A percentile compares a stretch with the other conserved stretches of the same genome.
Conservation (phyloP, 129 eudicot genomes). For the Scalesia atractyloides region DNA sequence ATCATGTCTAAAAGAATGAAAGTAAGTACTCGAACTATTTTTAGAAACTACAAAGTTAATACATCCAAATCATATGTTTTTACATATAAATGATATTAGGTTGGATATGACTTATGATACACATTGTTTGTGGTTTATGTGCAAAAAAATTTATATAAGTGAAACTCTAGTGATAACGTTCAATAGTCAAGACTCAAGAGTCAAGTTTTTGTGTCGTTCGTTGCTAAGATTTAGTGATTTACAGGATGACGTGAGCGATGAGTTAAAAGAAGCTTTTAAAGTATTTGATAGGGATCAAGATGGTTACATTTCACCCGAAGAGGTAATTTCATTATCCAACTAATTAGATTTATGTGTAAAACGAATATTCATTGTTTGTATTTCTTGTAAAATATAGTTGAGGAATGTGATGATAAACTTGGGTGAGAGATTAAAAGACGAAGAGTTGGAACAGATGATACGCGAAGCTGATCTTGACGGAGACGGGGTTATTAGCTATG, state of each 20-base stretch:
- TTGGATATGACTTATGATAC: background rate
- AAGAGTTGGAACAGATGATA: slow-evolving; percentile 85
- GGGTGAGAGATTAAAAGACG: slow-evolving; percentile 78
- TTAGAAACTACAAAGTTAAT: background rate
- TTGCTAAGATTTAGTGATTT: background rate
- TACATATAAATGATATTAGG: background rate
- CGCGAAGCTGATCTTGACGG: slow-evolving; percentile 85
- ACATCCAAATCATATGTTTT: background rate
- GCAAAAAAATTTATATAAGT: background rate
- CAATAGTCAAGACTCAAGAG: background rate
- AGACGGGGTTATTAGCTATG: slow-evolving; percentile 78
- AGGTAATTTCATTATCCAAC: slow-evolving; percentile 36
- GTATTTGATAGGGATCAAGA: slow-evolving; percentile 87
- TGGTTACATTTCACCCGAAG: slow-evolving; percentile 76
- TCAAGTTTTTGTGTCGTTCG: background rate
- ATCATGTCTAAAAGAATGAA: slow-evolving; percentile 59
- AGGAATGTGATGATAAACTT: slow-evolving; percentile 76
- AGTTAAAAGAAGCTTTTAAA: slow-evolving; percentile 82
- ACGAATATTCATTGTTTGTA: background rate
- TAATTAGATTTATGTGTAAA: background rate
- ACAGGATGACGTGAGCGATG: slow-evolving; percentile 68
- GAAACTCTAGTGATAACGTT: background rate
- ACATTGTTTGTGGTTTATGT: background rate
- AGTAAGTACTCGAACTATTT: slow-evolving; percentile 20
- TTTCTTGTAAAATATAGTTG: slow-evolving; percentile 41